These are phyloP conservation scores for Aristolochia californica DNA, from an alignment of 164 flowering plant genomes.

Conservation along the genomic window DNA sequence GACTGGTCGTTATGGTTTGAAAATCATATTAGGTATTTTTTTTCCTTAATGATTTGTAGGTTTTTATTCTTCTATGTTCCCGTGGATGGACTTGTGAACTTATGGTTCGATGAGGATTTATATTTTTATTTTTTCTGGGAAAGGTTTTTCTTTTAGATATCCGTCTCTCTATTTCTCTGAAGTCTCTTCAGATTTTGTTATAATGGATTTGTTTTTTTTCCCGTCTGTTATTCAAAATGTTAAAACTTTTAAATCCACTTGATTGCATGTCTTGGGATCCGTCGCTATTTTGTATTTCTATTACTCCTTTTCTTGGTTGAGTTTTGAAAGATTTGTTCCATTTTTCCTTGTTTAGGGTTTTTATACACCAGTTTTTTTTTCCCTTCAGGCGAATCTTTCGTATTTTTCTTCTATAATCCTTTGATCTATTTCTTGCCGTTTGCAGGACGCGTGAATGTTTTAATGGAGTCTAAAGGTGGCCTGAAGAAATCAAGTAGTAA, in stretches of 20 bases:
- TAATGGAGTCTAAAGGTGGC: constrained; percentile 75
- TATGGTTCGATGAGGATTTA: no score
- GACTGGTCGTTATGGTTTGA: no score
- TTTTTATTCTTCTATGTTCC: no score
- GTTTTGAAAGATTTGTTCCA: background rate
- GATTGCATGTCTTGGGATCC: background rate
- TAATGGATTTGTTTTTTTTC: background rate
- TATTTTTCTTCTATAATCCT: background rate
- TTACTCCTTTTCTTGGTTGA: background rate
- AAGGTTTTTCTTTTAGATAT: no score
- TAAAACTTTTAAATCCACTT: background rate
- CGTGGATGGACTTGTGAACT: no score
- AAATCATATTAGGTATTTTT: no score
- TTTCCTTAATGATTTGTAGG: no score
- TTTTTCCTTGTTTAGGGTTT: background rate
- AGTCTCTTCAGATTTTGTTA: background rate
- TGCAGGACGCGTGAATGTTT: constrained; percentile 39
- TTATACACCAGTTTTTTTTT: background rate
- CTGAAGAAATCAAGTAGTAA: constrained; percentile 37
- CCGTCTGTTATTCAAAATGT: background rate
- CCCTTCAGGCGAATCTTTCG: background rate
- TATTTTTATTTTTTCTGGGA: no score
- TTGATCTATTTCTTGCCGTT: background rate
- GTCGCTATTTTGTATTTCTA: background rate
- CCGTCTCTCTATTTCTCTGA: background rate